Conservation (phyloP, 257 asterid species). For the Thymus quinquecostatus region DNA sequence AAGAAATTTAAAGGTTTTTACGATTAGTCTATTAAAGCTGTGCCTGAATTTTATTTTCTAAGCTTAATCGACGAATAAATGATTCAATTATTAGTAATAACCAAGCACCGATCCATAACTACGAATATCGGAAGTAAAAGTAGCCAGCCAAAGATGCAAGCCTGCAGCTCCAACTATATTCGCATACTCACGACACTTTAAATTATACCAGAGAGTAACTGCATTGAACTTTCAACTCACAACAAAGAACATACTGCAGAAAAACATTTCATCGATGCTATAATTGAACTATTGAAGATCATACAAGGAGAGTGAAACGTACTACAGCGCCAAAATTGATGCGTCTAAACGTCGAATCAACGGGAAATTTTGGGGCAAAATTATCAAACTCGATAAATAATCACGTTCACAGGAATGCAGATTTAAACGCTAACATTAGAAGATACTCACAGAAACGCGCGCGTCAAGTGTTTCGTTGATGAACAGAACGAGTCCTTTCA, state of each 20-base stretch:
- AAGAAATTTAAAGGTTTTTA: background rate
- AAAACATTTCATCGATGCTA: background rate
- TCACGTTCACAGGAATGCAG: constrained; percentile 8
- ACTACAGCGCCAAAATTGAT: background rate
- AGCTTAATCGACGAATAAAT: background rate
- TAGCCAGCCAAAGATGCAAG: background rate
- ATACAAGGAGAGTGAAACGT: background rate
- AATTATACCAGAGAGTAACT: constrained; percentile 4
- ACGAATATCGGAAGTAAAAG: constrained; percentile 9
- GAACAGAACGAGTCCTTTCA: constrained; percentile 8
- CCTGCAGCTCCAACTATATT: constrained; percentile 20
- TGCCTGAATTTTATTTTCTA: background rate
- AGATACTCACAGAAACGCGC: constrained; percentile 9
- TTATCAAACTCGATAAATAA: constrained; percentile 8
- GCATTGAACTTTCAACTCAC: constrained; percentile 19
- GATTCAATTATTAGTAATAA: background rate
- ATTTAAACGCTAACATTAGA: background rate
- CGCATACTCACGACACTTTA: constrained; percentile 12
- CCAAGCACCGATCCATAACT: constrained; percentile 21
- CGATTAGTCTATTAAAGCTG: background rate
- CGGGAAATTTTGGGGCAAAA: background rate
- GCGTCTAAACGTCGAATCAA: background rate
- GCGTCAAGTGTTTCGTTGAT: constrained; percentile 9
- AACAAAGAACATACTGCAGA: background rate
- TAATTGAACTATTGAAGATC: background rate